These are phyloP conservation scores for Kodamaea restingae DNA, from an alignment of 805 yeast species.

Conservation along the genomic window DNA sequence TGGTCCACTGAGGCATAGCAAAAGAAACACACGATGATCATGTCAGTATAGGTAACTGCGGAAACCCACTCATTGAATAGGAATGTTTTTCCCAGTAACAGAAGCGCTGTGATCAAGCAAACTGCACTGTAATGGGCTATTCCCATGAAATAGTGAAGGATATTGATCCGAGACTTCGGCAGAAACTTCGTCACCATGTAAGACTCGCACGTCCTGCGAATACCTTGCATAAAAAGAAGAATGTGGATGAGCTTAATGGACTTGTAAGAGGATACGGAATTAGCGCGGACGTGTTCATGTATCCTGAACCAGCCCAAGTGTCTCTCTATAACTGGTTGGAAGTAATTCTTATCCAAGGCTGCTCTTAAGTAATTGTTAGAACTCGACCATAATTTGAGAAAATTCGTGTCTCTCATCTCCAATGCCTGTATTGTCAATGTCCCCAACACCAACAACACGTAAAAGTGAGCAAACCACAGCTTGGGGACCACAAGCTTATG, in stretches of 20 bases:
- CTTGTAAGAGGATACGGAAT: slow-evolving; percentile 9
- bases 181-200: slow-evolving; percentile 45
- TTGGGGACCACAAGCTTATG: slow-evolving; percentile 52
- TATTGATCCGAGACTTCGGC: slow-evolving; percentile 50
- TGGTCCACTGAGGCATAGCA: slow-evolving; percentile 54
- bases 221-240: slow-evolving; percentile 43
- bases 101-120: slow-evolving; percentile 32
- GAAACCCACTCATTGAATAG: neutral
- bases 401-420: slow-evolving; percentile 1
- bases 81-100: neutral
- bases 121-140: slow-evolving; percentile 52
- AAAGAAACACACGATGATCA: slow-evolving; percentile 24
- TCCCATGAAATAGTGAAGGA: slow-evolving; percentile 66
- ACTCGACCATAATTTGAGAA: slow-evolving; percentile 4
- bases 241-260: slow-evolving; percentile 19
- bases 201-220: slow-evolving; percentile 56
- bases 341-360: slow-evolving; percentile 1
- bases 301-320: too few relatives aligned
- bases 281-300: too few relatives aligned
- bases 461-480: slow-evolving; percentile 60
- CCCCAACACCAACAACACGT: slow-evolving; percentile 38
- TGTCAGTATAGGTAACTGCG: slow-evolving; percentile 19
- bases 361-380: slow-evolving; percentile 3
- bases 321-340: too few relatives aligned
- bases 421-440: neutral